Evolutionary conservation across 306 rosid genomes (phyloP), one percentile per base, ranked within the genome.

Genomic region (Cicer judaicum): DNA sequence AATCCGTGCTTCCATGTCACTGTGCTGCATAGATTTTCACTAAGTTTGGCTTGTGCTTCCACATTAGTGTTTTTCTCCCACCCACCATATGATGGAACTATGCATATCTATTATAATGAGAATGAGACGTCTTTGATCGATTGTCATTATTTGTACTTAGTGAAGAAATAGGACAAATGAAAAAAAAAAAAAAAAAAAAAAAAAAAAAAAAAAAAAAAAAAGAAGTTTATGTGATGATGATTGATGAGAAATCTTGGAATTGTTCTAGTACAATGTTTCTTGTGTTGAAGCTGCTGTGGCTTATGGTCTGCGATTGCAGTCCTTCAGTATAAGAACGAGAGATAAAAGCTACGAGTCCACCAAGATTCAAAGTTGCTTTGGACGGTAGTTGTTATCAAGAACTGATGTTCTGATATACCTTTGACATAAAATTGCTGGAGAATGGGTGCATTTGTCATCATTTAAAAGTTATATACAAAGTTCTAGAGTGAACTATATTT

Each of bases 191-290:
- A 44, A 39, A 38, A 7, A 18, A 14, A n/a, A n/a, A n/a, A n/a
- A n/a, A n/a, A n/a, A n/a, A n/a, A n/a, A n/a, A n/a, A n/a, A n/a
- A n/a, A n/a, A n/a, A n/a, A n/a, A n/a, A n/a, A n/a, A n/a, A n/a
- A n/a, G n/a, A n/a, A n/a, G 70, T 75, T 56, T 74, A 47, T 53
- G 18, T 34, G 39, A 60, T 21, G 73, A 43, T 70, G 49, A 39
- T 29, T 34, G 7, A 47, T 50, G 16, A 29, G 62, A 61, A 60
- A 60, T 42, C 9, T 29, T 61, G 62, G 34, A 63, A 39, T 9
- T 39, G 42, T 48, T 8, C 13, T 54, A n/a, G 41, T 29, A 6
- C 3, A 2, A 42, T 15, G 16, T 40, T 41, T 67, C 6, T 13
- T n/a, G 18, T 41, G 38, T 39, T 61, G 69, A 54, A 62, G 46